These are phyloP conservation scores for Erigeron philadelphicus DNA, from an alignment of 140 eudicot genomes.

Conservation along the genomic window DNA sequence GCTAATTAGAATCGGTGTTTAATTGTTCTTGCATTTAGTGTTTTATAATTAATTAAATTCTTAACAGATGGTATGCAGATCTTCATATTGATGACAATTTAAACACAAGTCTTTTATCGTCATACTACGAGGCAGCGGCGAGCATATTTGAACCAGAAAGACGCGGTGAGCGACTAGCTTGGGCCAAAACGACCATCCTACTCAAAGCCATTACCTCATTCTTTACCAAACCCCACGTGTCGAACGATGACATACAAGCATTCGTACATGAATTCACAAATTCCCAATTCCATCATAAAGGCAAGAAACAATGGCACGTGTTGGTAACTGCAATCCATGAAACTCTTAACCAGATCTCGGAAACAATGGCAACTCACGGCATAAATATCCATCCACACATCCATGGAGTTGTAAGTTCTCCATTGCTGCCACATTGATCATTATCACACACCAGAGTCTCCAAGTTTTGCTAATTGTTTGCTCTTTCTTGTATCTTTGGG, in stretches of 20 bases:
- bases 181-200: neutral
- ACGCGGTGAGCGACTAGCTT: neutral
- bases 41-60: neutral
- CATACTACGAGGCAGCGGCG: neutral
- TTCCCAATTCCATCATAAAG: neutral
- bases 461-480: neutral
- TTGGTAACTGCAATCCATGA: neutral
- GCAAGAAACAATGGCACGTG: neutral
- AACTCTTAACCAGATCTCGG: neutral
- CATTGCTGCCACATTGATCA: neutral
- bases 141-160: constrained; percentile 8
- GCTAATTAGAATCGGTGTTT: too few relatives aligned
- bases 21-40: too few relatives aligned
- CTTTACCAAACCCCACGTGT: neutral
- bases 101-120: neutral
- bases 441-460: neutral
- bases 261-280: neutral
- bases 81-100: neutral
- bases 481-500: neutral
- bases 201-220: neutral
- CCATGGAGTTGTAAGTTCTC: neutral
- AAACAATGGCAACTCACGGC: neutral
- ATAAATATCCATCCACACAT: neutral
- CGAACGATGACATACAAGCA: neutral
- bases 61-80: constrained; percentile 6